Conservation (phyloP, 164 flowering plant genomes). For the Cinnamomum chago region DNA sequence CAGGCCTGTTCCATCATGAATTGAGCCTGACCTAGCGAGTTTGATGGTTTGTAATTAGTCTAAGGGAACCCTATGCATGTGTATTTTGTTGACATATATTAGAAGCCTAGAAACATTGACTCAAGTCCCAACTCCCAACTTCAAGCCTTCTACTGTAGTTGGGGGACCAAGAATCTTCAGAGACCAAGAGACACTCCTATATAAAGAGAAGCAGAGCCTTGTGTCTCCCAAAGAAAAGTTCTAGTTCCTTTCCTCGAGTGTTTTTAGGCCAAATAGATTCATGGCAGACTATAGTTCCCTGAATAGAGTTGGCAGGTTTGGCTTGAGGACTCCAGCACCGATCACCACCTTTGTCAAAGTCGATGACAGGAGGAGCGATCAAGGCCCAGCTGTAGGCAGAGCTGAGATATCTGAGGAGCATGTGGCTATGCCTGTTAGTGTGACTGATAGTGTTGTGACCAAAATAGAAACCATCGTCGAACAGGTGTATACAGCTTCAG, state of each 20-base stretch:
- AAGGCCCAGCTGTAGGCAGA: neutral
- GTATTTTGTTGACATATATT: neutral
- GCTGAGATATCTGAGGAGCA: conserved; percentile 15
- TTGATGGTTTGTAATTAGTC: neutral
- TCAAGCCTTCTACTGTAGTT: neutral
- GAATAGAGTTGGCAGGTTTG: conserved; percentile 1
- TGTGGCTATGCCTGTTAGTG: conserved; percentile 22
- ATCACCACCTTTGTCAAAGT: conserved; percentile 2
- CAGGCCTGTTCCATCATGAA: too few species aligned
- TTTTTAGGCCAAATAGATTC: neutral
- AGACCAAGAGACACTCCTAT: neutral
- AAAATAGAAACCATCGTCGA: conserved; percentile 26
- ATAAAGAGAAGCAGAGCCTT: neutral
- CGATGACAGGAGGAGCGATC: conserved; percentile 7
- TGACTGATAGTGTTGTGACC: conserved; percentile 12
- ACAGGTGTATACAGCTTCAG: conserved; percentile 15
- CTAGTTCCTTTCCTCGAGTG: neutral
- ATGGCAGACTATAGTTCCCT: conserved; percentile 14
- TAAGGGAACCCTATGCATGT: neutral
- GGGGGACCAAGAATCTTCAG: neutral
- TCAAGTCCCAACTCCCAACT: neutral
- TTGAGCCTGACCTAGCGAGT: neutral
- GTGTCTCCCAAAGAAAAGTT: neutral
- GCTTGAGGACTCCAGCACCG: neutral
- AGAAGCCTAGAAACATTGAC: neutral